phyloP scores from a whole-genome alignment of 371 early-diverging fungal species.

The Parasitella parasitica region DNA sequence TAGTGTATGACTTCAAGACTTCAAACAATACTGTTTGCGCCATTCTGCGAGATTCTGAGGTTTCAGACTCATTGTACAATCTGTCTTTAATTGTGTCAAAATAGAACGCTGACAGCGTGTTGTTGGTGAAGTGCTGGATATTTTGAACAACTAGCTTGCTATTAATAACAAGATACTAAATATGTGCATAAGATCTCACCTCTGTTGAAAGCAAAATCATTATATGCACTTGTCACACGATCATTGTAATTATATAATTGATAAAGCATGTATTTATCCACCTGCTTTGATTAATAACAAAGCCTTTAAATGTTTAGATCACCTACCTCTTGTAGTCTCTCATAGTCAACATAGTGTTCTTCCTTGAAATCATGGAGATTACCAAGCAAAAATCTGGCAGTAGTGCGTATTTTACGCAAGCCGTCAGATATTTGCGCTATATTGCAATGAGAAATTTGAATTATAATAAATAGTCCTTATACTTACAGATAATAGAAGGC shows the following conservation, averaged over 20 bases:
- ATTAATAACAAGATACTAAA: neutral
- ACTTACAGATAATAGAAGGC: slow-evolving; percentile 58
- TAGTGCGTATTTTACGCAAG: slow-evolving; percentile 78
- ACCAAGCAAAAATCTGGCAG: slow-evolving; percentile 80
- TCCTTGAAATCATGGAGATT: slow-evolving; percentile 69
- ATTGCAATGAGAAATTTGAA: no score
- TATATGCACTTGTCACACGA: slow-evolving; percentile 59
- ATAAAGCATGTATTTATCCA: slow-evolving; percentile 75
- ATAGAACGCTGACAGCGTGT: slow-evolving; percentile 75
- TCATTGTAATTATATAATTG: slow-evolving; percentile 63
- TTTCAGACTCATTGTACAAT: slow-evolving; percentile 63
- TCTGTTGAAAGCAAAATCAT: slow-evolving; percentile 64
- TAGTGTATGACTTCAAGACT: slow-evolving; percentile 64
- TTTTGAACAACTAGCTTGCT: slow-evolving; percentile 62
- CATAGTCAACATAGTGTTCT: slow-evolving; percentile 51
- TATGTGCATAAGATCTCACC: slow-evolving; percentile 36
- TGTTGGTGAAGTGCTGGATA: slow-evolving; percentile 70
- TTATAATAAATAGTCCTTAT: no score
- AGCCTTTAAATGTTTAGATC: neutral
- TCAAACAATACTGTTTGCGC: slow-evolving; percentile 75
- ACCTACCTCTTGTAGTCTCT: slow-evolving; percentile 49
- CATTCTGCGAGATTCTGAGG: slow-evolving; percentile 47
- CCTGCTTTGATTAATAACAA: slow-evolving; percentile 12
- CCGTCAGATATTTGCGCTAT: slow-evolving; percentile 63
- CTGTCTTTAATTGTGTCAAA: slow-evolving; percentile 86